Evolutionary conservation across 78 protist species (phyloP).

Genomic region (Pelomyxa schiedti): DNA sequence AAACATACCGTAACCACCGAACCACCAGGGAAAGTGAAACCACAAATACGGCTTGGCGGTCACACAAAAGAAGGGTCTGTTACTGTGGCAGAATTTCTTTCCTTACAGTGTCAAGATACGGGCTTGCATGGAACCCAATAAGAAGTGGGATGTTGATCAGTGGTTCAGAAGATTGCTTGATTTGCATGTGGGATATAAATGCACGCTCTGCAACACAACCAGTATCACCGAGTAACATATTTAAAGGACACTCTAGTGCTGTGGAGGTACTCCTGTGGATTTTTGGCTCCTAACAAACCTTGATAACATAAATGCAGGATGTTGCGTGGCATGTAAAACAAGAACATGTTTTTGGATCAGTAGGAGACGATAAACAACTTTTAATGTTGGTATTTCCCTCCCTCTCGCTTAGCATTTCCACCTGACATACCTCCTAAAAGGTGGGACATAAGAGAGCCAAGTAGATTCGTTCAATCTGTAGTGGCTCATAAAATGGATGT

Average conservation of each 20-base stretch:
- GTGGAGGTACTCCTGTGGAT: too few relatives aligned
- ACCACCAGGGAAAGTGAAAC: constrained; percentile 39
- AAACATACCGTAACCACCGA: constrained; percentile 68
- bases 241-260: too few relatives aligned
- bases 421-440: constrained; percentile 15
- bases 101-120: too few relatives aligned
- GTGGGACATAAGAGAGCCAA: constrained; percentile 29
- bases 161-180: constrained; percentile 72
- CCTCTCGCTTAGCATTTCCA: not conserved
- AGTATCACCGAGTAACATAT: constrained; percentile 14
- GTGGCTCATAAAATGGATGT: constrained; percentile 69
- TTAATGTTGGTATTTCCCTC: constrained; percentile 25
- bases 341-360: constrained; percentile 68
- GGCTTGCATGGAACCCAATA: constrained; percentile 78
- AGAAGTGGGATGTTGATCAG: constrained; percentile 51
- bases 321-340: constrained; percentile 69
- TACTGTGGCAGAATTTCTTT: not conserved
- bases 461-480: not conserved
- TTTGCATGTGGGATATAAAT: constrained; percentile 84
- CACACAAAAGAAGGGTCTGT: constrained; percentile 81
- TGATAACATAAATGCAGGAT: too few relatives aligned
- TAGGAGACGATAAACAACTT: constrained; percentile 70
- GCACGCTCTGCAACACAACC: constrained; percentile 8
- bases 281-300: too few relatives aligned
- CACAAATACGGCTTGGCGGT: constrained; percentile 61